Evolutionary conservation across 352 stramenopile genomes (phyloP).

Genomic region (Elongisporangium undulatum): DNA sequence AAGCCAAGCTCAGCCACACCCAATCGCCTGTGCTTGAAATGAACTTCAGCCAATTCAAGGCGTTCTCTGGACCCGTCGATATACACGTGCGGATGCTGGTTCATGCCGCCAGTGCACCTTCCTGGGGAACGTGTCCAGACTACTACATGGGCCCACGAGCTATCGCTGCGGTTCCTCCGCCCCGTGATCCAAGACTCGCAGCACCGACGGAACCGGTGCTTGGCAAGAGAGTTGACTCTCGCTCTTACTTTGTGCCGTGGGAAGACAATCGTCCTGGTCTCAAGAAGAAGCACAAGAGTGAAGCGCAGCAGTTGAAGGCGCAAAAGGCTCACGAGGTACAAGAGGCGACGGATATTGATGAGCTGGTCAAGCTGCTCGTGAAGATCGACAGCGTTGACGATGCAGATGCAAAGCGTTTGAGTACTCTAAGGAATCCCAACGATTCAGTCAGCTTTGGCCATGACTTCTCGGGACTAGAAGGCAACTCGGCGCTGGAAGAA

Average conservation of each 20-base stretch:
- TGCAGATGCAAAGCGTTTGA: neutral
- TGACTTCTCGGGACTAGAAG: neutral
- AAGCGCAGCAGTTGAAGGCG: neutral
- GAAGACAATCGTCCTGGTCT: neutral
- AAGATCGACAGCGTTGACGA: neutral
- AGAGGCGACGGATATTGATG: neutral
- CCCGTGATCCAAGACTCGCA: too few relatives aligned
- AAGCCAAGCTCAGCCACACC: neutral
- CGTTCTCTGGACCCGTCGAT: neutral
- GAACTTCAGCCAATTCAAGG: neutral
- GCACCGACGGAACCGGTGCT: neutral
- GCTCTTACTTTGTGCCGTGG: neutral
- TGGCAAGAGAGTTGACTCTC: neutral
- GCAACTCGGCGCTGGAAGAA: neutral
- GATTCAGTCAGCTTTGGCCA: neutral
- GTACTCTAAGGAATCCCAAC: neutral
- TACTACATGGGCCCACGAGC: neutral
- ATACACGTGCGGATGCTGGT: neutral
- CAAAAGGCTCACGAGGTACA: neutral
- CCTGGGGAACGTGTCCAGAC: neutral
- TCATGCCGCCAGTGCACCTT: neutral
- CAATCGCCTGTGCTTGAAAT: neutral
- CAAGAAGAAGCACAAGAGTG: neutral
- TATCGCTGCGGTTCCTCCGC: neutral
- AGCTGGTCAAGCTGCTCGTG: neutral